Percentiles rank a stretch among this genome's conserved stretches.
These are phyloP conservation scores for Trichoderma erinaceum DNA, from an alignment of 495 filamentous ascomycete genomes.

Conservation along the genomic window DNA sequence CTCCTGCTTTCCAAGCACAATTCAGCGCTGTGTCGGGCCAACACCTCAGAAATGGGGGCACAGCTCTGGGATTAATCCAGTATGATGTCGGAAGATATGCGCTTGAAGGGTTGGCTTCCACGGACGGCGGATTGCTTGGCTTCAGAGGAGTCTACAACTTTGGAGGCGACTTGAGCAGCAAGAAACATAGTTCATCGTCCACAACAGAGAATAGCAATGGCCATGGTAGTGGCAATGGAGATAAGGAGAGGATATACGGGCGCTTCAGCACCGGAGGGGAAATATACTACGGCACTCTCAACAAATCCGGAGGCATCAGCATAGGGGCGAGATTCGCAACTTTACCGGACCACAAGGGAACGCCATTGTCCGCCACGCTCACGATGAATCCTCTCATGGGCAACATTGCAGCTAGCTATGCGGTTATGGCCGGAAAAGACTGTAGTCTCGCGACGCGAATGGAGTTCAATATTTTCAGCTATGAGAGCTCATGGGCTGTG, in stretches of 20 bases:
- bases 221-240: conserved; percentile 16
- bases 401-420: conserved; percentile 81
- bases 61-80: conserved; percentile 71
- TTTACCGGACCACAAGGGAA: conserved; percentile 73
- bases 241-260: conserved; percentile 51
- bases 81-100: conserved; percentile 85
- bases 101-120: conserved; percentile 85
- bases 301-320: conserved; percentile 77
- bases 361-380: conserved; percentile 87
- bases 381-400: conserved; percentile 92
- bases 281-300: conserved; percentile 86
- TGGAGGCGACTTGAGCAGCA: conserved; percentile 62
- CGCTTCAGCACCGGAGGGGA: conserved; percentile 82
- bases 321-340: conserved; percentile 84
- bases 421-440: conserved; percentile 73
- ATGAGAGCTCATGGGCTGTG: conserved; percentile 86
- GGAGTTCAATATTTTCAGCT: conserved; percentile 97
- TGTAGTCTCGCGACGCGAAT: conserved; percentile 82
- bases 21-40: conserved; percentile 76
- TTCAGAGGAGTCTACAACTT: conserved; percentile 91
- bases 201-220: conserved; percentile 22
- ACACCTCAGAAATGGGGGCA: conserved; percentile 66
- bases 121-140: conserved; percentile 83
- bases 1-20: conserved; percentile 70
- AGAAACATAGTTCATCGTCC: conserved; percentile 15